Evolutionary conservation across 1,284 basidiomycete genomes (phyloP).

Genomic region (Clitocybe nebularis): DNA sequence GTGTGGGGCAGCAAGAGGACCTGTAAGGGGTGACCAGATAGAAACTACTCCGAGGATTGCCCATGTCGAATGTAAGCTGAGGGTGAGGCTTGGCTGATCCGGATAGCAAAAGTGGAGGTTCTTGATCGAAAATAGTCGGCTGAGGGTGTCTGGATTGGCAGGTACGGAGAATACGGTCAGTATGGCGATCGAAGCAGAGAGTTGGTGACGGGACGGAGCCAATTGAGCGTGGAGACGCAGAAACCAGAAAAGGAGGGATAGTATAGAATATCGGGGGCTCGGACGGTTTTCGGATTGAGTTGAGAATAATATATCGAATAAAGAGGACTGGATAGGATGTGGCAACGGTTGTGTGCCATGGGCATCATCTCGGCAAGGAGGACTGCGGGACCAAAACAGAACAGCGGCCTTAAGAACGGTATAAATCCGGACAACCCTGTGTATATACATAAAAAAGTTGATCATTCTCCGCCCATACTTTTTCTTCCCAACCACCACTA

Average conservation of each 20-base stretch:
- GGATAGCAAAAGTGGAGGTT: background rate
- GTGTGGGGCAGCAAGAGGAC: conserved; percentile 15
- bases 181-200: background rate
- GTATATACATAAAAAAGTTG: conserved; percentile 22
- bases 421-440: conserved; percentile 26
- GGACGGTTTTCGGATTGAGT: conserved; percentile 20
- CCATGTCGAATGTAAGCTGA: conserved; percentile 9
- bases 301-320: background rate
- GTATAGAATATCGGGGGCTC: conserved; percentile 19
- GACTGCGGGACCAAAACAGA: no score
- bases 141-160: conserved; percentile 7
- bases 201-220: background rate
- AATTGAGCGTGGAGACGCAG: conserved; percentile 19
- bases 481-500: conserved; percentile 10
- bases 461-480: conserved; percentile 13
- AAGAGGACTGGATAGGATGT: no score
- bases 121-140: conserved; percentile 13
- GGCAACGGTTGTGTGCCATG: no score
- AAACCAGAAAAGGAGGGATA: conserved; percentile 18
- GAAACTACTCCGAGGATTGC: conserved; percentile 20
- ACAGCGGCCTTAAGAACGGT: conserved; percentile 21
- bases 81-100: conserved; percentile 1
- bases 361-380: no score
- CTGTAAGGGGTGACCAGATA: conserved; percentile 9
- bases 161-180: conserved; percentile 9